phyloP scores from a whole-genome alignment of 2,329 filamentous ascomycete genomes.

The Xylaria sp. region DNA sequence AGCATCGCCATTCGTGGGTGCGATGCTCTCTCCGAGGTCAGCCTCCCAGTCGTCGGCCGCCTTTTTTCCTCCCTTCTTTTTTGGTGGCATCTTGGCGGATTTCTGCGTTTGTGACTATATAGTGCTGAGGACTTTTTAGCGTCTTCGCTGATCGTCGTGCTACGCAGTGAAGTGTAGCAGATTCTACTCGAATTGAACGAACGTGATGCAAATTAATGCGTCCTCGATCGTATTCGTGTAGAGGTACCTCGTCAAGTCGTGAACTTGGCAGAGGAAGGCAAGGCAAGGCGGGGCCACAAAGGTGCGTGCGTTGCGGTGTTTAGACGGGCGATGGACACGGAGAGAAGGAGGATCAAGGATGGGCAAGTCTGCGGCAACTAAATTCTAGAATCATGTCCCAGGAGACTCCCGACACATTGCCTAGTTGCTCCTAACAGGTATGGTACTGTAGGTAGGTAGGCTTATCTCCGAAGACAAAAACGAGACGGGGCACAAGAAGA shows the following conservation, averaged over 20 bases:
- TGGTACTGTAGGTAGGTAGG: neutral
- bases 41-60: constrained; percentile 93
- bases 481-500: constrained; percentile 1
- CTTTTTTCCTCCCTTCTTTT: constrained; percentile 90
- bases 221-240: constrained; percentile 3
- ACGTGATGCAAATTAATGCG: neutral
- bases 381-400: constrained; percentile 20
- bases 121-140: neutral
- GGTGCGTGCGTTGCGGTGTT: constrained; percentile 12
- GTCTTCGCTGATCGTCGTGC: neutral
- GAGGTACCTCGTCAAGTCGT: neutral
- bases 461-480: constrained; percentile 20
- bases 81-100: constrained; percentile 76
- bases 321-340: constrained; percentile 1
- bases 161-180: neutral
- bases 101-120: neutral
- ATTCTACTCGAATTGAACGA: neutral
- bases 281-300: constrained; percentile 11
- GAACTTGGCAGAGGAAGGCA: constrained; percentile 1
- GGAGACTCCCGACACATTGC: constrained; percentile 22
- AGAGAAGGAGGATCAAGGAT: neutral
- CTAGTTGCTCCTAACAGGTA: neutral
- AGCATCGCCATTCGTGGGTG: constrained; percentile 56
- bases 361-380: constrained; percentile 2
- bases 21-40: constrained; percentile 80